A percentile compares a stretch with the other conserved stretches of the same genome.
These are phyloP conservation scores for Fusarium sp. DNA, from an alignment of 2,329 filamentous ascomycete genomes.

Conservation along the genomic window DNA sequence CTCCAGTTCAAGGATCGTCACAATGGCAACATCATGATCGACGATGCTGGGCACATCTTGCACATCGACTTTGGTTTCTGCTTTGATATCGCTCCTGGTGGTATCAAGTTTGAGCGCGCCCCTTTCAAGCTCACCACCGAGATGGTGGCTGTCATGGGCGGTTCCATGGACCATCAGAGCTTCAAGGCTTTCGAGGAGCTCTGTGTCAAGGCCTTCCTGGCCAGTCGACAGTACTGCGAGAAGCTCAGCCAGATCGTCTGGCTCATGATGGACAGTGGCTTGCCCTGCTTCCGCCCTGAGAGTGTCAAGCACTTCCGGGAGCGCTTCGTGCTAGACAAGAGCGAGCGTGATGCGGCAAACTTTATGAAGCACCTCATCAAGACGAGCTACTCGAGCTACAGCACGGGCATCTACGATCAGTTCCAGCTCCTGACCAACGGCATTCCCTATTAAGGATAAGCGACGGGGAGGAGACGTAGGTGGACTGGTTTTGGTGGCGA, in stretches of 20 bases:
- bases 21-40: slow-evolving; percentile 99
- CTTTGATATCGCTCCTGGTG: slow-evolving; percentile 97
- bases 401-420: slow-evolving; percentile 94
- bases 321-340: slow-evolving; percentile 90
- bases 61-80: slow-evolving; percentile 99
- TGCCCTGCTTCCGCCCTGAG: slow-evolving; percentile 98
- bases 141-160: slow-evolving; percentile 99
- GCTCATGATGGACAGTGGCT: slow-evolving; percentile 93
- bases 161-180: slow-evolving; percentile 79
- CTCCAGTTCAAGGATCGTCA: slow-evolving; percentile 99
- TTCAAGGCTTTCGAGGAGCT: slow-evolving; percentile 98
- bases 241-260: slow-evolving; percentile 89
- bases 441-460: slow-evolving; percentile 77
- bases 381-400: slow-evolving; percentile 89
- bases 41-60: slow-evolving; percentile 94
- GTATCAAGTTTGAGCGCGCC: slow-evolving; percentile 95
- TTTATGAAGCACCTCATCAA: slow-evolving; percentile 90
- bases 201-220: slow-evolving; percentile 93
- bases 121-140: slow-evolving; percentile 98
- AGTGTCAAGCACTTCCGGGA: slow-evolving; percentile 92
- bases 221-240: slow-evolving; percentile 82
- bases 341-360: slow-evolving; percentile 89
- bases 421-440: slow-evolving; percentile 98
- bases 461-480: slow-evolving; percentile 2
- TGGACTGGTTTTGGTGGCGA: neutral